These are phyloP conservation scores for Daldinia vernicosa DNA, from an alignment of 495 filamentous ascomycete genomes.

Conservation along the genomic window DNA sequence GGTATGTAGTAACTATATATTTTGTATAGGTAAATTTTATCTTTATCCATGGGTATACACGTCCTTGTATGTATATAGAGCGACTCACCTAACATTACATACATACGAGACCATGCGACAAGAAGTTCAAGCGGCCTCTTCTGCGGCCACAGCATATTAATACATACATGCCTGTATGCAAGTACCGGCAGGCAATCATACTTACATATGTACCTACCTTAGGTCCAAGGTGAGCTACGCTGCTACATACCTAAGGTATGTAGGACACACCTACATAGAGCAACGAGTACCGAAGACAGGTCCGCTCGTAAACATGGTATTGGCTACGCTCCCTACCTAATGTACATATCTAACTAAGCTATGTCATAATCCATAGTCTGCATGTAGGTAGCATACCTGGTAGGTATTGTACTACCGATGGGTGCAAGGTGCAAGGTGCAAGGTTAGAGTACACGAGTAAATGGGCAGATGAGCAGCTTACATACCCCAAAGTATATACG, in stretches of 20 bases:
- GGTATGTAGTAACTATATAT: no score
- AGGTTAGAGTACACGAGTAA: background rate
- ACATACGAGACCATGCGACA: conserved; percentile 18
- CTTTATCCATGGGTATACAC: background rate
- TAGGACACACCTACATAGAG: conserved; percentile 2
- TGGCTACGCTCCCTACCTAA: background rate
- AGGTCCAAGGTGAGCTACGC: background rate
- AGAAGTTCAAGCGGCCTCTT: conserved; percentile 30
- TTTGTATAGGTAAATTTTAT: no score
- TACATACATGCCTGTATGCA: conserved; percentile 6
- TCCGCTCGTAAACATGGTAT: conserved; percentile 2
- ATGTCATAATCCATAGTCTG: conserved; percentile 13
- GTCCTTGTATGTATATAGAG: background rate
- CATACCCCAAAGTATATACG: background rate
- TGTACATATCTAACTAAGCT: background rate
- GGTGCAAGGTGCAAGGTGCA: background rate
- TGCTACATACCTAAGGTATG: no score
- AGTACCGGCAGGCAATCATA: conserved; percentile 23
- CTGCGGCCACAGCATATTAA: conserved; percentile 13
- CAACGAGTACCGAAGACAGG: background rate
- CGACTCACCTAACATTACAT: background rate
- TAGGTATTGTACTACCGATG: background rate
- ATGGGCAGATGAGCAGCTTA: no score
- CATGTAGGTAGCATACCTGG: background rate
- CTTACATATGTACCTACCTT: conserved; percentile 13